These are phyloP conservation scores for Fusarium albosuccineum DNA, from an alignment of 2,329 filamentous ascomycete genomes.

Conservation along the genomic window DNA sequence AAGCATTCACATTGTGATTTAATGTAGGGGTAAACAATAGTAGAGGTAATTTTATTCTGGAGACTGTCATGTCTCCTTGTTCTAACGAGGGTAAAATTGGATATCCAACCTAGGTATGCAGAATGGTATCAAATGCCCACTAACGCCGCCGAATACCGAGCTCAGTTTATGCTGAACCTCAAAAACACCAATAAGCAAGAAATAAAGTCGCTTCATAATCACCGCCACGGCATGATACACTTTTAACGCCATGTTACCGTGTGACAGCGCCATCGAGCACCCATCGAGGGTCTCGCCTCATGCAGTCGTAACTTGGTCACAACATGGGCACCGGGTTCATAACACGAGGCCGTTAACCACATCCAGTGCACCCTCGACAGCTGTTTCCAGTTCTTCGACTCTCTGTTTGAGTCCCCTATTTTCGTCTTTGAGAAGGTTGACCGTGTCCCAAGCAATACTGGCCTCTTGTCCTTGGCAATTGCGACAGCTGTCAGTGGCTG, in stretches of 20 bases:
- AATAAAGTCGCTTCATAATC: conserved; percentile 15
- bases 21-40: conserved; percentile 22
- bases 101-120: conserved; percentile 31
- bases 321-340: conserved; percentile 29
- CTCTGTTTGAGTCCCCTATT: conserved; percentile 72
- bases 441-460: conserved; percentile 74
- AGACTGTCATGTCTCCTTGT: conserved; percentile 35
- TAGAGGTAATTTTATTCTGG: conserved; percentile 18
- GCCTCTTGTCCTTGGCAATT: conserved; percentile 71
- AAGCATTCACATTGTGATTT: conserved; percentile 19
- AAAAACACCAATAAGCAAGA: conserved; percentile 35
- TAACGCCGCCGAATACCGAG: conserved; percentile 40
- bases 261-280: conserved; percentile 23
- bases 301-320: conserved; percentile 12
- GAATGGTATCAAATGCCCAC: conserved; percentile 47
- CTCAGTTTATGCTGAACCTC: conserved; percentile 20
- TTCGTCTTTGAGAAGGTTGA: conserved; percentile 71
- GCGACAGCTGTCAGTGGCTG: conserved; percentile 55
- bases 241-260: conserved; percentile 24
- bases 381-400: conserved; percentile 70
- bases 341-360: conserved; percentile 68
- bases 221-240: conserved; percentile 14
- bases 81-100: conserved; percentile 36
- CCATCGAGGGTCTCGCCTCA: conserved; percentile 27
- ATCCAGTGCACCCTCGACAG: conserved; percentile 72